Evolutionary conservation across 352 stramenopile genomes (phyloP).

Genomic region (Globisporangium perplexum): DNA sequence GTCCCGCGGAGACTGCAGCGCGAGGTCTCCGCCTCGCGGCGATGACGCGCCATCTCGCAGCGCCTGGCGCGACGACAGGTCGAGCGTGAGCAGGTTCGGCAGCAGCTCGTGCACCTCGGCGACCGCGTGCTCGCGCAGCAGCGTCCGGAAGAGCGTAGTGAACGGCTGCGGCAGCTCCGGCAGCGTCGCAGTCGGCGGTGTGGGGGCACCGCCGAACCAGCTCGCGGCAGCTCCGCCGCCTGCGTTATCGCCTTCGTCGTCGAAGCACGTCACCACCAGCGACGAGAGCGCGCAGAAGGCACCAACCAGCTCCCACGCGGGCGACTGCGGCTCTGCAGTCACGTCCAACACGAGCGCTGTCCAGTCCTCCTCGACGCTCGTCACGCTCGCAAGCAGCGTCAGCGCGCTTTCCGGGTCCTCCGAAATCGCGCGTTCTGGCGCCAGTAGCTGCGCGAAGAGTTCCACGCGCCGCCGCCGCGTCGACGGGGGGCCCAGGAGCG

Average conservation of each 20-base stretch:
- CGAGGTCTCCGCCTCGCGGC: neutral
- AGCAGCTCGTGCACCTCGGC: conserved; percentile 60
- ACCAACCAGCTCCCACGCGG: conserved; percentile 21
- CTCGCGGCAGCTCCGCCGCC: neutral
- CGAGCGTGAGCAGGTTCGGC: conserved; percentile 45
- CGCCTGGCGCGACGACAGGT: conserved; percentile 27
- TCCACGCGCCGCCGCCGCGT: conserved; percentile 21
- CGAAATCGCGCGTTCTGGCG: conserved; percentile 10
- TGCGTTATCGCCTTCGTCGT: conserved; percentile 5
- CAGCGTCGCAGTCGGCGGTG: neutral
- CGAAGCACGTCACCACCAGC: conserved; percentile 45
- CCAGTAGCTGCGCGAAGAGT: conserved; percentile 26
- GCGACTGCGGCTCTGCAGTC: neutral
- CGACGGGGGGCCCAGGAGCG: conserved; percentile 30
- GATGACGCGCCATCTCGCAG: conserved; percentile 13
- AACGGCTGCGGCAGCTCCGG: conserved; percentile 27
- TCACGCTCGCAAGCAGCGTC: conserved; percentile 33
- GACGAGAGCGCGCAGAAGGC: conserved; percentile 56
- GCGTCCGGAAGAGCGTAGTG: conserved; percentile 33
- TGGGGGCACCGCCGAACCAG: neutral
- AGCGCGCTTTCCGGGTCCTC: conserved; percentile 16
- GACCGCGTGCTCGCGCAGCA: conserved; percentile 33
- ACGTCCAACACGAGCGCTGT: conserved; percentile 48
- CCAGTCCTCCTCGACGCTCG: conserved; percentile 45
- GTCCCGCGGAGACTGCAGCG: neutral